A percentile compares a stretch with the other conserved stretches of the same genome.
These are phyloP conservation scores for Crucibulum cyathiforme DNA, from an alignment of 1,284 basidiomycete genomes.

Conservation along the genomic window DNA sequence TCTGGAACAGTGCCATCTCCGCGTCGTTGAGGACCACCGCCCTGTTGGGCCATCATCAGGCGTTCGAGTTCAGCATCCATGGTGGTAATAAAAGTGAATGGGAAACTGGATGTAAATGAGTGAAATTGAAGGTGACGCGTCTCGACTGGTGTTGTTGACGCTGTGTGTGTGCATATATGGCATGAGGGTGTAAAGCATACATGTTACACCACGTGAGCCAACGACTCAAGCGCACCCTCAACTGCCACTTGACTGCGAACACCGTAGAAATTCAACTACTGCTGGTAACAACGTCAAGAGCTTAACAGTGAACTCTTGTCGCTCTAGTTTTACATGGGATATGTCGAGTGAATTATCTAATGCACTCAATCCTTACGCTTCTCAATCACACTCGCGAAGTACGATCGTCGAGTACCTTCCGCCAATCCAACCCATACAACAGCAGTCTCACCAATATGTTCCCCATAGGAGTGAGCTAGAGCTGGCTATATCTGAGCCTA, in stretches of 20 bases:
- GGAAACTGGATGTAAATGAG: not conserved
- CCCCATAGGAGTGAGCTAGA: conserved; percentile 67
- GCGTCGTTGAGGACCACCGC: conserved; percentile 43
- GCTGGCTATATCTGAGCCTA: conserved; percentile 58
- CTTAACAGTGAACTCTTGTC: not conserved
- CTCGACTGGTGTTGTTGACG: conserved; percentile 18
- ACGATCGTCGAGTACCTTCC: conserved; percentile 1
- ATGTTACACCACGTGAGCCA: too few species aligned
- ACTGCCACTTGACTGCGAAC: too few species aligned
- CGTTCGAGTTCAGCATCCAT: conserved; percentile 64
- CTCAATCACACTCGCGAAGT: conserved; percentile 47
- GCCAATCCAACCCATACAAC: conserved; percentile 15
- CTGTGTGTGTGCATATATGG: not conserved
- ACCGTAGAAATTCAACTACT: not conserved
- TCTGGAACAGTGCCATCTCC: conserved; percentile 68
- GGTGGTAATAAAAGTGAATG: conserved; percentile 15
- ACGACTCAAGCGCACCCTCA: too few species aligned
- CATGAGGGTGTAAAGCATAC: not conserved
- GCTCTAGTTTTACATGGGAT: conserved; percentile 25
- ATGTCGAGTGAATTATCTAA: conserved; percentile 74
- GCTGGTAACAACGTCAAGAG: not conserved
- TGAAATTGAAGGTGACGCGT: conserved; percentile 54
- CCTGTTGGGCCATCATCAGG: conserved; percentile 60
- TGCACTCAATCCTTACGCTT: conserved; percentile 72
- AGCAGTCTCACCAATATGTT: conserved; percentile 41